Percentiles rank a stretch among this genome's conserved stretches.
phyloP scores from a whole-genome alignment of 148 eudicot genomes.

The Chenopodium berlandieri region DNA sequence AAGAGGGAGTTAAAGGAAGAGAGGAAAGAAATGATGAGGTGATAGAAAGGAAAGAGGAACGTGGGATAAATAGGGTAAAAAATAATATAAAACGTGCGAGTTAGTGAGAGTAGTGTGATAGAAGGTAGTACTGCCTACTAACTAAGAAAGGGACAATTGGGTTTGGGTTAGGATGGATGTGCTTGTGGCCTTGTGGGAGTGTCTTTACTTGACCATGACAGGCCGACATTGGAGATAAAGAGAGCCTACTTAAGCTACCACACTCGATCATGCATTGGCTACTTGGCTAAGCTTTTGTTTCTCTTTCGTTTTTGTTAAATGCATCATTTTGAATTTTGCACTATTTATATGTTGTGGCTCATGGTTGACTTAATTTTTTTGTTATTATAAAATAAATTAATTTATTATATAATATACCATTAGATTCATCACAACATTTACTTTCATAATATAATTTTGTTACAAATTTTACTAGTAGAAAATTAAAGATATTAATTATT shows the following conservation, averaged over 20 bases:
- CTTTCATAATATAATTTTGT: too few species aligned
- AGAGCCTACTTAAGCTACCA: neutral
- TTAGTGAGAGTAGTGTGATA: constrained; percentile 12
- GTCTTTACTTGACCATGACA: constrained; percentile 15
- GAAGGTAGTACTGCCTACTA: neutral
- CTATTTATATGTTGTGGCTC: too few species aligned
- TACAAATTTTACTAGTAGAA: too few species aligned
- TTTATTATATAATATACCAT: too few species aligned
- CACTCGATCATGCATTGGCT: neutral
- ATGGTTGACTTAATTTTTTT: too few species aligned
- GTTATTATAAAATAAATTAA: too few species aligned
- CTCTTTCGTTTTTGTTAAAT: too few species aligned
- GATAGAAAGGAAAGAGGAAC: constrained; percentile 3
- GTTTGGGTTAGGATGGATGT: neutral
- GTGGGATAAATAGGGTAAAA: constrained; percentile 19
- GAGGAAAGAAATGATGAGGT: constrained; percentile 7
- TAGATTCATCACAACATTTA: too few species aligned
- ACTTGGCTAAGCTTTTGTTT: neutral
- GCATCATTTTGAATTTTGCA: too few species aligned
- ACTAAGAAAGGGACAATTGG: neutral
- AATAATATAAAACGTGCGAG: constrained; percentile 26
- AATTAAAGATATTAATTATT: too few species aligned
- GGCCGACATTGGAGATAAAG: constrained; percentile 8
- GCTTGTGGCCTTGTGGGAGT: neutral
- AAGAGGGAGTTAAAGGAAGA: too few species aligned